Evolutionary conservation across 805 yeast species (phyloP).

Genomic region (Yarrowia osloensis): DNA sequence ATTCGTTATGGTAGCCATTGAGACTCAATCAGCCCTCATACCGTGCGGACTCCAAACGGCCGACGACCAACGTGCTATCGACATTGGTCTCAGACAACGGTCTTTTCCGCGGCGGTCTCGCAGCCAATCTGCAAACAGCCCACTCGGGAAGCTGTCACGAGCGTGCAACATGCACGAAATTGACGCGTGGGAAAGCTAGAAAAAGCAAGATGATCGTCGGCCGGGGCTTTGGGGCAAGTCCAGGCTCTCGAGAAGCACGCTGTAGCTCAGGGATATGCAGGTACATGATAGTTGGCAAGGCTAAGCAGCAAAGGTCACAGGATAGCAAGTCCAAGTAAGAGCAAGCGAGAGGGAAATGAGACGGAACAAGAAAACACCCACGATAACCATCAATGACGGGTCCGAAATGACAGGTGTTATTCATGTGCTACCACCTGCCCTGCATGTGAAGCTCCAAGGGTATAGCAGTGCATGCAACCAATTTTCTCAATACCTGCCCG

Average conservation of each 20-base stretch:
- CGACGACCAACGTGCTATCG: background rate
- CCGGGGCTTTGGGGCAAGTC: background rate
- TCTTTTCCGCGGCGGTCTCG: background rate
- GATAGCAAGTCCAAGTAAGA: background rate
- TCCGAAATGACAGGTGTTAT: background rate
- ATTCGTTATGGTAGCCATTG: too few species aligned
- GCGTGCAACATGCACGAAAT: background rate
- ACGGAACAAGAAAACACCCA: background rate
- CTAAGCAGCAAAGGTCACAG: background rate
- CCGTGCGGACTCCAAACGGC: too few species aligned
- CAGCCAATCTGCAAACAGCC: conserved; percentile 11
- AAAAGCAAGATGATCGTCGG: conserved; percentile 5
- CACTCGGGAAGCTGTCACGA: conserved; percentile 9
- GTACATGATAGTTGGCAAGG: conserved; percentile 1
- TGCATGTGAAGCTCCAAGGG: background rate
- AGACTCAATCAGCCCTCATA: too few species aligned
- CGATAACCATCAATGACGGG: background rate
- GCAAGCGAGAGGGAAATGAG: background rate
- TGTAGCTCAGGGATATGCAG: conserved; percentile 12
- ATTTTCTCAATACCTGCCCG: background rate
- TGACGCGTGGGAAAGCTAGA: background rate
- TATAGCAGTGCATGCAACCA: background rate
- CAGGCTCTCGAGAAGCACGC: background rate
- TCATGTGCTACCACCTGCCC: background rate
- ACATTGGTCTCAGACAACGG: conserved; percentile 2